These are phyloP conservation scores for Coniochaeta sp. DNA, from an alignment of 2,329 filamentous ascomycete species.

Conservation along the genomic window DNA sequence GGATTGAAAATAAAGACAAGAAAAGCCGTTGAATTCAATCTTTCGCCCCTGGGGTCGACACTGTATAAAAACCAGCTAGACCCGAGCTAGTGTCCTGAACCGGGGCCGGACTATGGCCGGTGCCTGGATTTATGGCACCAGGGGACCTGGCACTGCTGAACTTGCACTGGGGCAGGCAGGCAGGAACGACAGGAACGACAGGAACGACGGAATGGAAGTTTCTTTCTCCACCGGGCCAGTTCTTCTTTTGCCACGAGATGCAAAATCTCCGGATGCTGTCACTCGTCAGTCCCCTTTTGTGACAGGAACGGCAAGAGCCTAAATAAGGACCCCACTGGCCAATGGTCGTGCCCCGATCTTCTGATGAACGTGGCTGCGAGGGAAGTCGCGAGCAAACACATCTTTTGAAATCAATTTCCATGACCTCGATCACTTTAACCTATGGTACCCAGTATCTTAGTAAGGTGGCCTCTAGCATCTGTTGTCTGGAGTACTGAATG, in stretches of 20 bases:
- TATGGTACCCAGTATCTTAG: no score
- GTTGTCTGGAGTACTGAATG: no score
- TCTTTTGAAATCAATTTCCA: no score
- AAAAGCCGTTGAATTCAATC: background rate
- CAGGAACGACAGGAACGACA: no score
- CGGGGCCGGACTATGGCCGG: background rate
- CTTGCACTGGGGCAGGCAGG: no score
- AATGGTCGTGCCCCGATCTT: background rate
- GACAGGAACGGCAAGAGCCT: slow-evolving; percentile 1
- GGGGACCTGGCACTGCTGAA: background rate
- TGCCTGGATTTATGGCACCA: background rate
- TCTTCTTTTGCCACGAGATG: background rate
- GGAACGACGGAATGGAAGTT: background rate
- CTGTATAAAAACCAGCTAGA: no score
- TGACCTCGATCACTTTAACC: no score
- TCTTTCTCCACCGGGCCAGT: background rate
- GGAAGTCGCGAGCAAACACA: no score
- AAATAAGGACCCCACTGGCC: background rate
- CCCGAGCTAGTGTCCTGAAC: background rate
- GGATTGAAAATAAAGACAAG: background rate
- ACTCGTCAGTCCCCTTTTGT: background rate
- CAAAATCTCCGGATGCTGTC: background rate
- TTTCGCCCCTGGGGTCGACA: background rate
- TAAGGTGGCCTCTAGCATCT: no score
- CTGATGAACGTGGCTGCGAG: no score